Evolutionary conservation across 78 protist species (phyloP), one percentile per base, ranked within the genome.

Genomic region (Cavenderia fasciculata): DNA sequence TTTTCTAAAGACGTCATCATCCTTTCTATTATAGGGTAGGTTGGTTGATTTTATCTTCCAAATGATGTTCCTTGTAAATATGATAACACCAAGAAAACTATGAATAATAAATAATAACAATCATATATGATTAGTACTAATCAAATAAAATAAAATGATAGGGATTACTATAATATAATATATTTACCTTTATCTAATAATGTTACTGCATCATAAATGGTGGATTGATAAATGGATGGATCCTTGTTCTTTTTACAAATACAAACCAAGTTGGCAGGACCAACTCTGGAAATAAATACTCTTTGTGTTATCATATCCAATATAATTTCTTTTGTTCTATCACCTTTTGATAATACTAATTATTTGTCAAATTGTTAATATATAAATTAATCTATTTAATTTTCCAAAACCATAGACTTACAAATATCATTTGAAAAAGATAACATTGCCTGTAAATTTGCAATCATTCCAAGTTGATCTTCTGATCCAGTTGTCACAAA

Each of bases 171-270:
- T 66, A 66, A 4, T 63, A 5, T 8, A 19, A n/a, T 5, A 4
- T 7, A 19, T 44, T 41, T 77, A 77, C 87, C 87, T 77, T 77
- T 77, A 63, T 77, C 87, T 52, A 77, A 63, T 49, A 77, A 47
- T 62, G 56, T 63, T 25, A 77, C 87, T 51, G 87, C 87, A n/a
- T 77, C 68, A 38, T 63, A 46, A 5, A 77, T 77, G 12, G 73
- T 25, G 14, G 52, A 52, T 77, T 77, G 87, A 65, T 77, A 77
- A 34, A 77, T 68, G 8, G 73, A 65, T 77, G 73, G 73, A 77
- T 77, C 74, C 51, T 77, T 77, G 63, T 77, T 77, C 72, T 77
- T 77, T 77, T 77, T 77, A 77, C 87, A 77, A 77, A 77, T 77
- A 77, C 87, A 77, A 47, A 77, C 74, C 29, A 77, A 65, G 8